A percentile compares a stretch with the other conserved stretches of the same genome.
Conservation (phyloP, 805 yeast genomes). For the Candida easanensis region DNA sequence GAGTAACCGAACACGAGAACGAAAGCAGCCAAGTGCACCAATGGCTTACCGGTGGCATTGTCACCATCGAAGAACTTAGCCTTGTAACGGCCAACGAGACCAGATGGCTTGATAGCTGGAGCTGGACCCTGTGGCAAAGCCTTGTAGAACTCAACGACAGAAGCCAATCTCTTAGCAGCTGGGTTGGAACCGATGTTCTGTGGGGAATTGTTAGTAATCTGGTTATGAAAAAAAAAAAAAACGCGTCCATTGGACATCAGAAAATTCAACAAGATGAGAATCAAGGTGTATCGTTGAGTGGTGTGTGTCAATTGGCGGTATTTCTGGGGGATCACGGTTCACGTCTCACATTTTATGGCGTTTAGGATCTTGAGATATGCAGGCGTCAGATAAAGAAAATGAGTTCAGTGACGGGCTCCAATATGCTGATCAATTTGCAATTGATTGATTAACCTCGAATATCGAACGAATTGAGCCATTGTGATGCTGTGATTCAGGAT, state of each 20-base stretch:
- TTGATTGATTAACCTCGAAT: background rate
- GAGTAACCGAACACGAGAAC: conserved; percentile 80
- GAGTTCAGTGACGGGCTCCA: no score
- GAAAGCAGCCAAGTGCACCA: conserved; percentile 69
- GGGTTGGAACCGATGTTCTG: conserved; percentile 93
- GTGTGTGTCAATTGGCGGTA: no score
- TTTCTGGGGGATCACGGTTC: no score
- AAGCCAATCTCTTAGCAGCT: conserved; percentile 93
- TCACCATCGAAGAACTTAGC: conserved; percentile 84
- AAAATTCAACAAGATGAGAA: no score
- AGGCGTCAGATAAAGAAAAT: no score
- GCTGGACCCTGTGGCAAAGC: conserved; percentile 93
- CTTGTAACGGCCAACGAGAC: conserved; percentile 74
- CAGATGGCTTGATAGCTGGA: conserved; percentile 65
- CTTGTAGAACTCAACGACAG: conserved; percentile 94
- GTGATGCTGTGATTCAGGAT: background rate
- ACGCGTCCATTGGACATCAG: no score
- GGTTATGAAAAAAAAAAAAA: background rate
- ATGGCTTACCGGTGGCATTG: conserved; percentile 80
- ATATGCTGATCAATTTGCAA: background rate
- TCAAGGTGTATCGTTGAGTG: no score
- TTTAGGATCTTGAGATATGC: no score
- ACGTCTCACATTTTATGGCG: no score
- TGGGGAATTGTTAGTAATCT: conserved; percentile 23
- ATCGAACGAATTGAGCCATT: background rate